Evolutionary conservation across 2,329 filamentous ascomycete species (phyloP), one percentile per base, ranked within the genome.

Genomic region (Zymoseptoria ardabiliae): DNA sequence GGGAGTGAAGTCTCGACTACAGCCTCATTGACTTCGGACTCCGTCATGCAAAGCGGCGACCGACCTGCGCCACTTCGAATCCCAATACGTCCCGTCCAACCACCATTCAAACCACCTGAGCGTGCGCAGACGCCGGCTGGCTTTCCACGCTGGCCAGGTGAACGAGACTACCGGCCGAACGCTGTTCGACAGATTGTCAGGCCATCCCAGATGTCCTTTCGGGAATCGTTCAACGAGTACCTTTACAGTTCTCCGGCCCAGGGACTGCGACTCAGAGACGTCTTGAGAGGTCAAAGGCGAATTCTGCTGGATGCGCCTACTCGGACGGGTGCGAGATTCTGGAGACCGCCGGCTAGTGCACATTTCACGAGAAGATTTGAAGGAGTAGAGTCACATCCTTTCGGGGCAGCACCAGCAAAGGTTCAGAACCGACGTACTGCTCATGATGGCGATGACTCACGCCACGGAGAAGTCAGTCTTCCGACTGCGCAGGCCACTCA

Each of bases 301-400:
- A 28, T 28, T 10, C 17, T 19, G 19, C 25, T 25, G 17, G 30
- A 55, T 22, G 8, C 21, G 19, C 28, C 52, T 55, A 20, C 19
- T 11, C 41, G 23, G 25, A 19, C 55, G 7, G 11, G 59, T 20
- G n/a, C 35, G 41, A 49, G 61, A 17, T 41, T 60, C 9, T 73
- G 71, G 71, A 62, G 70, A 50, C 70, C 71, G 45, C 70, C 71
- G 17, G 61, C 62, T 17, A 73, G 71, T 57, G 71, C 69, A 19
- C 69, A 73, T 56, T 56, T 52, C 2, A 68, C 67, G 8, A 58
- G 59, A 45, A 58, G 62, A 25, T 68, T 66, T 35, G 64, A 53
- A 7, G 54, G 60, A 4, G 49, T 68, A 21, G 56, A 59, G 1
- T 55, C 61, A 5, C 70, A 72, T 61, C 70, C 70, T 2, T 68